phyloP scores from a whole-genome alignment of 345 rosid genomes.

The Murraya paniculata region DNA sequence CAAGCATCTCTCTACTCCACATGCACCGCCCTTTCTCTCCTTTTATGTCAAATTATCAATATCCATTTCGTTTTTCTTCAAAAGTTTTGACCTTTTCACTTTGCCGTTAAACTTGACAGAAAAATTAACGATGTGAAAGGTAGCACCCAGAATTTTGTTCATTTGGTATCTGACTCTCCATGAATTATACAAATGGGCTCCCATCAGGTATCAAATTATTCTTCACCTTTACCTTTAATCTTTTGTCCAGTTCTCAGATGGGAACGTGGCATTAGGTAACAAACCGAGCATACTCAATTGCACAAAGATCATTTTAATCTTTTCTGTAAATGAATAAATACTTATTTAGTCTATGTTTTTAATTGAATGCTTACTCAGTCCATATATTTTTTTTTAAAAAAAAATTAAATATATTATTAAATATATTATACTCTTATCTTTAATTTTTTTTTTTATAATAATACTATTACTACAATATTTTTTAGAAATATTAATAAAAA shows the following conservation, averaged over 20 bases:
- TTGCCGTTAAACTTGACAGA: not conserved
- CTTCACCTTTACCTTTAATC: conserved; percentile 5
- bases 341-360: too few species aligned
- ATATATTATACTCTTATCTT: too few species aligned
- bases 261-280: not conserved
- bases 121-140: not conserved
- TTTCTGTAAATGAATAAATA: too few species aligned
- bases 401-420: too few species aligned
- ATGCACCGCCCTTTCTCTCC: not conserved
- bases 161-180: conserved; percentile 31
- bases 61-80: not conserved
- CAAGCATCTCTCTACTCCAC: conserved; percentile 3
- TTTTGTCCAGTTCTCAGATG: not conserved
- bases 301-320: too few species aligned
- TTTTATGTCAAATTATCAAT: not conserved
- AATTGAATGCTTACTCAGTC: too few species aligned
- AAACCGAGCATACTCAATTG: not conserved
- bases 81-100: not conserved
- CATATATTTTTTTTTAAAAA: too few species aligned
- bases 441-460: too few species aligned
- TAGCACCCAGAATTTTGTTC: not conserved
- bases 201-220: conserved; percentile 24
- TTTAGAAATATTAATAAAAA: too few species aligned
- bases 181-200: not conserved
- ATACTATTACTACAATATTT: too few species aligned